phyloP scores from a whole-genome alignment of 2,329 filamentous ascomycete genomes.

The Alternaria tenuissima region DNA sequence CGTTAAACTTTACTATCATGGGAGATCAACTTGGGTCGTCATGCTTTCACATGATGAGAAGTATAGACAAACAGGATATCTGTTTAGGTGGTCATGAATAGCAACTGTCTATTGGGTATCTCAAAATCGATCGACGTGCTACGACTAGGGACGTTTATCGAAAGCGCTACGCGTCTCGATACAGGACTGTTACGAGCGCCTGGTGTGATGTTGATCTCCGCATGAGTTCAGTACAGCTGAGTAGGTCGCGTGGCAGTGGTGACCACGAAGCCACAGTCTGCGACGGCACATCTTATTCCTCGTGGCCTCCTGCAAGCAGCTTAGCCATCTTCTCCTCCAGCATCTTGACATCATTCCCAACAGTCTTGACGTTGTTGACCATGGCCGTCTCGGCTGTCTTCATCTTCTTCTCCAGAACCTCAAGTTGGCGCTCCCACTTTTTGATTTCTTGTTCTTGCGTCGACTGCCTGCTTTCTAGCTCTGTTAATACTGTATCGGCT shows the following conservation, averaged over 20 bases:
- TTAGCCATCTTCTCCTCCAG: constrained; percentile 77
- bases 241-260: not conserved
- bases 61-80: not conserved
- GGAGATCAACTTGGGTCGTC: not conserved
- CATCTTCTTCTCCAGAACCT: constrained; percentile 79
- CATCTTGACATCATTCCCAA: constrained; percentile 88
- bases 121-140: constrained; percentile 13
- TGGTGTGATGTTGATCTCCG: not conserved
- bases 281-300: constrained; percentile 6
- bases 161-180: constrained; percentile 6
- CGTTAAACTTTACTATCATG: constrained; percentile 4
- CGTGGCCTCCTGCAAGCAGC: constrained; percentile 23
- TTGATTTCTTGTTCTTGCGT: constrained; percentile 85
- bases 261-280: not conserved
- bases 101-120: constrained; percentile 19
- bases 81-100: constrained; percentile 1
- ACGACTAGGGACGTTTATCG: constrained; percentile 5
- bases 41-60: not conserved
- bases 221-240: constrained; percentile 2
- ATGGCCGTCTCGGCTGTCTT: constrained; percentile 73
- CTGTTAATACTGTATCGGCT: constrained; percentile 78
- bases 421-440: constrained; percentile 83
- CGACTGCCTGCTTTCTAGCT: constrained; percentile 78
- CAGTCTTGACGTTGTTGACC: constrained; percentile 80
- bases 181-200: not conserved